phyloP scores from a whole-genome alignment of 169 alveolate genomes.

The Plasmodium fragile region DNA sequence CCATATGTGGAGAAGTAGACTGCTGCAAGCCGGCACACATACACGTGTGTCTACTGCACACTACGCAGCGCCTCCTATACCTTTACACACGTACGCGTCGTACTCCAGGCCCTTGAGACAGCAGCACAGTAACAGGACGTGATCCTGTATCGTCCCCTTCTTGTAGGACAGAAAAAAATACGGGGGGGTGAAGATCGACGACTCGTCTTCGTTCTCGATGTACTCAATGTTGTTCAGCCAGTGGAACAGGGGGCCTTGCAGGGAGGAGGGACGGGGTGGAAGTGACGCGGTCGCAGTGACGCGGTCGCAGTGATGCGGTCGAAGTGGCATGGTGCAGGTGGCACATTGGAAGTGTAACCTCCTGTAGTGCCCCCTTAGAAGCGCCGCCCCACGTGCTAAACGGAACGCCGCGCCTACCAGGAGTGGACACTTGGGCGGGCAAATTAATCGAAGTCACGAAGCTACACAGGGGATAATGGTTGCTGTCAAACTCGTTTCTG shows the following conservation, averaged over 20 bases:
- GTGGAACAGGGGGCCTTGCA: conserved; percentile 78
- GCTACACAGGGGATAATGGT: conserved; percentile 69
- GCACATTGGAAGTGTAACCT: not conserved
- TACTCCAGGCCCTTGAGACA: conserved; percentile 81
- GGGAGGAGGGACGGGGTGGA: not conserved
- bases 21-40: not conserved
- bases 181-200: conserved; percentile 79
- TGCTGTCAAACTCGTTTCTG: conserved; percentile 71
- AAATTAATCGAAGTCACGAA: conserved; percentile 63
- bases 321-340: too few relatives aligned
- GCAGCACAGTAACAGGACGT: conserved; percentile 79
- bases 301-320: too few relatives aligned
- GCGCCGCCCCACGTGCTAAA: not conserved
- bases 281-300: not conserved
- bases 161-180: conserved; percentile 79
- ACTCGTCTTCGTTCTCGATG: conserved; percentile 77
- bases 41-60: not conserved
- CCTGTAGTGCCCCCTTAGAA: not conserved
- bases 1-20: not conserved
- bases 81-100: conserved; percentile 84
- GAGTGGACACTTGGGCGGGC: conserved; percentile 77
- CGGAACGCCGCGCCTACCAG: conserved; percentile 1
- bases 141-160: conserved; percentile 83
- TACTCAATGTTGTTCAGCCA: conserved; percentile 83
- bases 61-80: not conserved